A percentile compares a stretch with the other conserved stretches of the same genome.
Conservation (phyloP, 106 monocot genomes). For the Dendrobium chrysotoxum region DNA sequence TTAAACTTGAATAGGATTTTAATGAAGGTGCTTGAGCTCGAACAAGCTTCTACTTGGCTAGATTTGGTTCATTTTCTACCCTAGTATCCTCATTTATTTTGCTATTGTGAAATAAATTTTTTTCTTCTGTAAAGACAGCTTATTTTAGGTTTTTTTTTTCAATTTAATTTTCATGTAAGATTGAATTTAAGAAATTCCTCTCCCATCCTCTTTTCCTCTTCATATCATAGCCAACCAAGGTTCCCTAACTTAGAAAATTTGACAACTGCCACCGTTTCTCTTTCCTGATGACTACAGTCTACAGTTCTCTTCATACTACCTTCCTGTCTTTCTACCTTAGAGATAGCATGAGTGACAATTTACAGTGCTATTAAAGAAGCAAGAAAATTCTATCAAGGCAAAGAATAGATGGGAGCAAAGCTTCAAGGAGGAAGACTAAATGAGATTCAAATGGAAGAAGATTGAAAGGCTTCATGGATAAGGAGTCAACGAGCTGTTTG, state of each 20-base stretch:
- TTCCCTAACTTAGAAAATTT: background rate
- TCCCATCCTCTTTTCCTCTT: background rate
- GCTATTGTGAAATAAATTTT: too few species aligned
- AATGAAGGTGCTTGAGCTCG: too few species aligned
- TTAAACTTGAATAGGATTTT: too few species aligned
- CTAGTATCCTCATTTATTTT: too few species aligned
- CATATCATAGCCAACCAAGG: background rate
- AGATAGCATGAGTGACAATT: background rate
- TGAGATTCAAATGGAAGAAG: background rate
- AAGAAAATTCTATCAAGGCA: background rate
- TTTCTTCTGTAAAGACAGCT: too few species aligned
- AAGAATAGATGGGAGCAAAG: background rate
- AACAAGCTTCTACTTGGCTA: too few species aligned
- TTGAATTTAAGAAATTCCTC: background rate
- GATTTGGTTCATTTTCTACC: too few species aligned
- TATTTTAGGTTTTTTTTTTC: too few species aligned
- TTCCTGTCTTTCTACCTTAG: background rate
- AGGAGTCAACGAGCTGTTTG: background rate
- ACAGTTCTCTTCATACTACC: background rate
- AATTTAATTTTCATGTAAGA: background rate
- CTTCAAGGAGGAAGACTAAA: background rate
- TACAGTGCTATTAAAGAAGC: background rate
- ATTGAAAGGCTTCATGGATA: background rate
- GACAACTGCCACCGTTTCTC: background rate
- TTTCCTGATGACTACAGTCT: background rate